phyloP scores from a whole-genome alignment of 2,329 filamentous ascomycete species.

The Dactylellina parvicollis region DNA sequence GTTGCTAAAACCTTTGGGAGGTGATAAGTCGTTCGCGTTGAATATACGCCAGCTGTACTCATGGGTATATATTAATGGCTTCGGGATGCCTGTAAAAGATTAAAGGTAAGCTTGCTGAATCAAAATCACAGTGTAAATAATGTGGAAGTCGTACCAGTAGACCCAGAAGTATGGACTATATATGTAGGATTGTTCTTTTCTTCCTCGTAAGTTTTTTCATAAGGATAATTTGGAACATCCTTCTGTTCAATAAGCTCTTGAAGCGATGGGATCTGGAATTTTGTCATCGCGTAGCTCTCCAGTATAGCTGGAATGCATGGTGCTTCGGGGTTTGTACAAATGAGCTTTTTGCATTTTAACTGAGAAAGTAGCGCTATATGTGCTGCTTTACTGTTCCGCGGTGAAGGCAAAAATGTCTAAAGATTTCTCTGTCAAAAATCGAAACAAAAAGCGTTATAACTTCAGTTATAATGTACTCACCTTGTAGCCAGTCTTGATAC shows the following conservation, averaged over 20 bases:
- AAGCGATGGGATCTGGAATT: neutral
- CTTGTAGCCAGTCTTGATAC: conserved; percentile 64
- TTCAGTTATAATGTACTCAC: conserved; percentile 42
- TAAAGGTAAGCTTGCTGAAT: neutral
- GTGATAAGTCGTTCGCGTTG: neutral
- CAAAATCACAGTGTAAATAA: neutral
- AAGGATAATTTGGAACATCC: neutral
- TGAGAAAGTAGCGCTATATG: neutral
- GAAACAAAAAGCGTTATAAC: neutral
- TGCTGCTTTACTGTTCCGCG: conserved; percentile 2
- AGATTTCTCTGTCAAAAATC: neutral
- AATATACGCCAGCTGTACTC: neutral
- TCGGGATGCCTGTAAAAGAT: conserved; percentile 8
- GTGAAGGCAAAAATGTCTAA: conserved; percentile 4
- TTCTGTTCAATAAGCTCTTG: conserved; percentile 4
- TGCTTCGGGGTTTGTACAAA: neutral
- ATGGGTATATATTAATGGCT: conserved; percentile 1
- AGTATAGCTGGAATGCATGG: neutral
- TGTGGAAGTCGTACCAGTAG: neutral
- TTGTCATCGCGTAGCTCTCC: conserved; percentile 1
- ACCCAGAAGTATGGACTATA: conserved; percentile 1
- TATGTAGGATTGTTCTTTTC: neutral
- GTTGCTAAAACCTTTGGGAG: neutral
- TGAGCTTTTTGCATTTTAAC: conserved; percentile 12
- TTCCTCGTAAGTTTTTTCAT: neutral